Percentiles rank a stretch among this genome's conserved stretches.
These are phyloP conservation scores for Boechera divaricarpa DNA, from an alignment of 345 rosid species.

Conservation along the genomic window DNA sequence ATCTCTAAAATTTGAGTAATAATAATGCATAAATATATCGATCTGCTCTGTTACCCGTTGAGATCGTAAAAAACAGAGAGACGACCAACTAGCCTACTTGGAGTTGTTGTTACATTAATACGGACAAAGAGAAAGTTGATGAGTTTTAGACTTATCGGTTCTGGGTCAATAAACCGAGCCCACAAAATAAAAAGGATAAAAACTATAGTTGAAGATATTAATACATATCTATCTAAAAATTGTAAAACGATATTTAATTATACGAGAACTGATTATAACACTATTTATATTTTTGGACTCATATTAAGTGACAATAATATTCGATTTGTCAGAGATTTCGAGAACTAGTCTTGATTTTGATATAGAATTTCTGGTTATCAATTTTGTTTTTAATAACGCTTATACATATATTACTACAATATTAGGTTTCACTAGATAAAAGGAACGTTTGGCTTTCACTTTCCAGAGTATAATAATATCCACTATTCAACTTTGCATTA, in stretches of 20 bases:
- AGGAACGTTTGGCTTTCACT: neutral
- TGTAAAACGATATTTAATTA: neutral
- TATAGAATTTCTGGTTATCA: too few species aligned
- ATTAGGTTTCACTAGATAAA: neutral
- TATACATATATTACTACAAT: too few species aligned
- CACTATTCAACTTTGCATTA: neutral
- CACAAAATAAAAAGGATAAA: neutral
- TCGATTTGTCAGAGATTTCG: neutral
- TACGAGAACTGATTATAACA: neutral
- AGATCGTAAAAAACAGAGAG: constrained; percentile 10
- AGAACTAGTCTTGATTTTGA: neutral
- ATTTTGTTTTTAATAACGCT: too few species aligned
- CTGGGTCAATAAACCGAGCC: constrained; percentile 32
- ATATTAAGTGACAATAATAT: neutral
- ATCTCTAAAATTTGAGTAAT: neutral
- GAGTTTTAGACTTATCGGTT: constrained; percentile 36
- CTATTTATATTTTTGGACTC: neutral
- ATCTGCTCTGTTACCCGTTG: neutral
- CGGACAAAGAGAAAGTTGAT: constrained; percentile 36
- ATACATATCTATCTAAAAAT: neutral
- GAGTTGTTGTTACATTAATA: constrained; percentile 35
- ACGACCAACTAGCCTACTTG: constrained; percentile 32
- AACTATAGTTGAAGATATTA: neutral
- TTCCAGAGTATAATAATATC: constrained; percentile 8
- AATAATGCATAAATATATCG: neutral